These are phyloP conservation scores for Coniosporium apollinis DNA, from an alignment of 495 filamentous ascomycete genomes.

Conservation along the genomic window DNA sequence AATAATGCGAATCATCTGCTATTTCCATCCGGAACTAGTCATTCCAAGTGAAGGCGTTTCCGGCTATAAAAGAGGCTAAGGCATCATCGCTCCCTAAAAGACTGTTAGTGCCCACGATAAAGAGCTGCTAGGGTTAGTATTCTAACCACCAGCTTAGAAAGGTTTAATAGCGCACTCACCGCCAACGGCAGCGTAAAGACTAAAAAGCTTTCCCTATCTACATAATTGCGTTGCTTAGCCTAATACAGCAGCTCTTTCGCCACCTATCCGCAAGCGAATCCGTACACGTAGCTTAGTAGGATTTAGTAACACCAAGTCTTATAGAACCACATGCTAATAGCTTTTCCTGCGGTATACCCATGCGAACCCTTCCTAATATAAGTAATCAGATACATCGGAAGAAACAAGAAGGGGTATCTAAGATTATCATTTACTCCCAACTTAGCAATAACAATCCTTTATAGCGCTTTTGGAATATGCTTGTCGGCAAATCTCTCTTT, in stretches of 20 bases:
- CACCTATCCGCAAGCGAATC: slow-evolving; percentile 58
- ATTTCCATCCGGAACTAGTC: slow-evolving; percentile 90
- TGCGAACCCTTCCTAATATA: slow-evolving; percentile 46
- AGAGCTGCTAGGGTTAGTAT: slow-evolving; percentile 29
- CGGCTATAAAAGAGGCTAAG: slow-evolving; percentile 84
- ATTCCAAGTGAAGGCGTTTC: slow-evolving; percentile 80
- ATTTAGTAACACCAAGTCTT: slow-evolving; percentile 82
- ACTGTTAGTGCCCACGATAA: slow-evolving; percentile 74
- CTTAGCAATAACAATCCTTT: slow-evolving; percentile 79
- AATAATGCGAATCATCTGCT: slow-evolving; percentile 74
- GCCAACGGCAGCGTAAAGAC: slow-evolving; percentile 77
- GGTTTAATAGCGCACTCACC: slow-evolving; percentile 28
- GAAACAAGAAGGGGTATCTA: slow-evolving; percentile 83
- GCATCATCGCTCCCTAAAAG: slow-evolving; percentile 87
- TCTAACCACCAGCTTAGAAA: slow-evolving; percentile 20
- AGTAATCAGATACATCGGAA: slow-evolving; percentile 70
- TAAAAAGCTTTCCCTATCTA: slow-evolving; percentile 80
- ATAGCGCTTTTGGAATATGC: slow-evolving; percentile 65
- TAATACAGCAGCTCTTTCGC: slow-evolving; percentile 70
- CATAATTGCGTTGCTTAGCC: slow-evolving; percentile 66
- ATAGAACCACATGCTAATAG: slow-evolving; percentile 69
- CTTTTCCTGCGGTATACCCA: slow-evolving; percentile 46
- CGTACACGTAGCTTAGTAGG: slow-evolving; percentile 62
- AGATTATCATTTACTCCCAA: slow-evolving; percentile 85
- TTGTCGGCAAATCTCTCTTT: slow-evolving; percentile 90